phyloP scores from a whole-genome alignment of 331 rosid genomes.

The Cydonia oblonga region DNA sequence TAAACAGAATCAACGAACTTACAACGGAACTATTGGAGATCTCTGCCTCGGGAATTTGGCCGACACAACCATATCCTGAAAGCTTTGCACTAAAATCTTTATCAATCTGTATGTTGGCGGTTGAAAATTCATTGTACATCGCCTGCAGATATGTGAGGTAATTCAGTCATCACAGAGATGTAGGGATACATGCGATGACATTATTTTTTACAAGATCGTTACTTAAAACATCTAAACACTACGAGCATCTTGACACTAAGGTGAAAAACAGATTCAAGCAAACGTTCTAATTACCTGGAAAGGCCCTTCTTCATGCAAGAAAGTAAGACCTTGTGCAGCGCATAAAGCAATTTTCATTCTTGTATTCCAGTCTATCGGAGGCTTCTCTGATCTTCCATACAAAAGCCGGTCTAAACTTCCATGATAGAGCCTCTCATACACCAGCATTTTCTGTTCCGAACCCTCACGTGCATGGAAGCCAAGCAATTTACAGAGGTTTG shows the following conservation, averaged over 20 bases:
- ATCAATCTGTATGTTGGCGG: constrained; percentile 88
- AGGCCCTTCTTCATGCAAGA: constrained; percentile 99
- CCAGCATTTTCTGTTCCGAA: constrained; percentile 67
- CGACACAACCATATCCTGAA: constrained; percentile 93
- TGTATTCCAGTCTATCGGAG: constrained; percentile 91
- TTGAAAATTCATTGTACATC: constrained; percentile 94
- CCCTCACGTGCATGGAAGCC: constrained; percentile 91
- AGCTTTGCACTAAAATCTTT: constrained; percentile 98
- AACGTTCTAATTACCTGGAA: constrained; percentile 65
- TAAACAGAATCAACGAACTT: constrained; percentile 15
- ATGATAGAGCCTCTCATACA: constrained; percentile 82
- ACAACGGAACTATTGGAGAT: constrained; percentile 63
- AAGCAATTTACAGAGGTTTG: constrained; percentile 88
- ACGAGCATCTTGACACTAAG: neutral
- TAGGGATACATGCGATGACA: neutral
- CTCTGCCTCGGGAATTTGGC: constrained; percentile 81
- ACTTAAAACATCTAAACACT: neutral
- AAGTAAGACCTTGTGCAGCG: constrained; percentile 93
- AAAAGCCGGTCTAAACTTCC: constrained; percentile 83
- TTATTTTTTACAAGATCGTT: neutral
- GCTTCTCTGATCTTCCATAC: constrained; percentile 83
- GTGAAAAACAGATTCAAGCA: neutral
- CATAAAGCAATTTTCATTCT: constrained; percentile 87
- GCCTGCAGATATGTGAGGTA: constrained; percentile 47
- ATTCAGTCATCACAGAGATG: constrained; percentile 18